Evolutionary conservation across 2,329 filamentous ascomycete species (phyloP).

Genomic region (Fusarium sp.): DNA sequence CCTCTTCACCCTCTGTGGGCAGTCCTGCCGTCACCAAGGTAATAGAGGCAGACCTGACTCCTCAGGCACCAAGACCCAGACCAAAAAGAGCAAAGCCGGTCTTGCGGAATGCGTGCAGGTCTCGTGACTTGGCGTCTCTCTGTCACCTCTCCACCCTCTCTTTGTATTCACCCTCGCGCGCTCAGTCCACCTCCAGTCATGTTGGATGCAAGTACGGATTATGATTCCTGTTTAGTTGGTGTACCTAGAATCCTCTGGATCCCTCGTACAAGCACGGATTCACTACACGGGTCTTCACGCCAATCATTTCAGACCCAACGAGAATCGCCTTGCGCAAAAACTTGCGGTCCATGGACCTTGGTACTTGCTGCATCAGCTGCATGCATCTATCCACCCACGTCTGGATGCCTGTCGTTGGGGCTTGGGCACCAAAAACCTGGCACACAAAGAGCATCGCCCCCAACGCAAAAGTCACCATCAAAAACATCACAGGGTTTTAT

Average conservation of each 20-base stretch:
- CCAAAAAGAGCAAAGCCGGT: background rate
- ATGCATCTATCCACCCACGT: background rate
- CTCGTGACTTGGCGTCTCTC: conserved; percentile 34
- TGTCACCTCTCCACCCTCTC: conserved; percentile 3
- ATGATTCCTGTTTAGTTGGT: background rate
- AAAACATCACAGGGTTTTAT: background rate
- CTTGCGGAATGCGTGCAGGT: conserved; percentile 19
- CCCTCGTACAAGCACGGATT: background rate
- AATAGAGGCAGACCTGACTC: conserved; percentile 5
- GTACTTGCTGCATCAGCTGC: background rate
- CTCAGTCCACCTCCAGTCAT: background rate
- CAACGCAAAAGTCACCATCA: background rate
- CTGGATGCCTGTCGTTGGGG: background rate
- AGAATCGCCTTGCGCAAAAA: background rate
- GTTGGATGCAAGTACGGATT: conserved; percentile 5
- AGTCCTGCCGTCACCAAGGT: background rate
- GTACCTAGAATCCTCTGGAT: background rate
- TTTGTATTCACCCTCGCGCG: background rate
- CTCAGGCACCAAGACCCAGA: conserved; percentile 36
- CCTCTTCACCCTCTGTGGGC: background rate
- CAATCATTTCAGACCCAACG: background rate
- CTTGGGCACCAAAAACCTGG: background rate
- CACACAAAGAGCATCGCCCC: background rate
- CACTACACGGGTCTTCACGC: background rate
- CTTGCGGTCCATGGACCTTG: background rate